Evolutionary conservation across 2,329 filamentous ascomycete species (phyloP), one percentile per base, ranked within the genome.

Genomic region (Paraphoma sp.): DNA sequence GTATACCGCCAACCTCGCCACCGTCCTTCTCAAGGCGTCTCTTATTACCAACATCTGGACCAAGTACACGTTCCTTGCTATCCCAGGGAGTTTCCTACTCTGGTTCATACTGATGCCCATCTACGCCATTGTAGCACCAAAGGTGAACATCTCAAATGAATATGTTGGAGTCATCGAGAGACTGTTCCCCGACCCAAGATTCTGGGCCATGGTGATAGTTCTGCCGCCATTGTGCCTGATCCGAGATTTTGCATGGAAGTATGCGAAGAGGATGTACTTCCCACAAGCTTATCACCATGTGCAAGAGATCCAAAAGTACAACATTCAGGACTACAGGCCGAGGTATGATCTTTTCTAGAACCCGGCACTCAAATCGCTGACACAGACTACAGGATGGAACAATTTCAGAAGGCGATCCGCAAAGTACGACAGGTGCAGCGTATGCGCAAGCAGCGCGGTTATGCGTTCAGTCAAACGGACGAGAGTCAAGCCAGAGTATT

Each of bases 231-330:
- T 97, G 47, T 98, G 94, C 76, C 83, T 99, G 48, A 78, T 93
- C 48, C 85, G 95, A 69, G 95, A 99, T 76, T 91, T 97, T 77
- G 88, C 89, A 3, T 99, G 94, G 93, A 99, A 99, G 83, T 99
- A 98, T 69, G 88, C 87, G 59, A 97, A 97, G 83, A 87, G 95
- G 64, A 97, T 99, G 93, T 99, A 98, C 80, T 89, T 89, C 67
- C 95, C 95, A 18, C 91, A 97, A 79, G 88, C 92, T 43, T 99
- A 99, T 73, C 95, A 99, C 70, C 95, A 99, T 76, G 95, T 99
- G 62, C 95, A 99, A 79, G 95, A 99, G 81, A 99, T 99, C 68
- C 95, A 99, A 78, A 99, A 99, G 80, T 99, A 98, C 81, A 99
- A 99, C 71, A 97, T 99, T 58, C 95, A 99, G 80, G 95, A 99